Conservation (phyloP, 306 rosid species). For the Quercus glauca region DNA sequence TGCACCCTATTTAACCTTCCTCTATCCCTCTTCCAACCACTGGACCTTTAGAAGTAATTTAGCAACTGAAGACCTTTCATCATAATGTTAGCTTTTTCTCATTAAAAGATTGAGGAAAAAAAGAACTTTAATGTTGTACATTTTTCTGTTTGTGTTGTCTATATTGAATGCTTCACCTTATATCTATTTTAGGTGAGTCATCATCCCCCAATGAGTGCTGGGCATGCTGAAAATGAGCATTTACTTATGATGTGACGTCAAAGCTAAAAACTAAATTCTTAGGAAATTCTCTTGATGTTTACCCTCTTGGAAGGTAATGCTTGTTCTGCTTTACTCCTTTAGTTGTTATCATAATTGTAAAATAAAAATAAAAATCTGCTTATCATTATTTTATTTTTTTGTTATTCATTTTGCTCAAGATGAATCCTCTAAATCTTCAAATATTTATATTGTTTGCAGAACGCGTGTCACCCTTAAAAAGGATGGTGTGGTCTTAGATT, state of each 20-base stretch:
- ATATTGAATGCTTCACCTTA: not conserved
- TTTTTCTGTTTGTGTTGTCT: not conserved
- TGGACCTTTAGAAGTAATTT: not conserved
- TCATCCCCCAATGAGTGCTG: conserved; percentile 98
- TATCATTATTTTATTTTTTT: not conserved
- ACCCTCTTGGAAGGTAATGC: conserved; percentile 89
- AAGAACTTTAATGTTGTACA: not conserved
- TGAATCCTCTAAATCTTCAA: not conserved
- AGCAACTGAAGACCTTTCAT: not conserved
- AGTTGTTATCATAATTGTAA: not conserved
- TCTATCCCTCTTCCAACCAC: conserved; percentile 3
- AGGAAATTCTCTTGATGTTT: conserved; percentile 85
- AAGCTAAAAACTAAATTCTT: conserved; percentile 87
- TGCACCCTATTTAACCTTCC: conserved; percentile 3
- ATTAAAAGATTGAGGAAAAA: not conserved
- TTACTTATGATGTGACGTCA: conserved; percentile 82
- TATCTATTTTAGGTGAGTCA: conserved; percentile 68
- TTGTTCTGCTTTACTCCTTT: not conserved
- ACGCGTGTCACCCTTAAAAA: conserved; percentile 81
- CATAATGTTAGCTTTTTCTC: not conserved
- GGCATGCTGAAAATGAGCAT: conserved; percentile 87
- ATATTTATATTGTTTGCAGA: conserved; percentile 38
- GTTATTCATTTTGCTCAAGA: not conserved
- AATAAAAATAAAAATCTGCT: not conserved
- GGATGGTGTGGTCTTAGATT: conserved; percentile 74